These are phyloP conservation scores for Botryotinia calthae DNA, from an alignment of 2,329 filamentous ascomycete species.

Conservation along the genomic window DNA sequence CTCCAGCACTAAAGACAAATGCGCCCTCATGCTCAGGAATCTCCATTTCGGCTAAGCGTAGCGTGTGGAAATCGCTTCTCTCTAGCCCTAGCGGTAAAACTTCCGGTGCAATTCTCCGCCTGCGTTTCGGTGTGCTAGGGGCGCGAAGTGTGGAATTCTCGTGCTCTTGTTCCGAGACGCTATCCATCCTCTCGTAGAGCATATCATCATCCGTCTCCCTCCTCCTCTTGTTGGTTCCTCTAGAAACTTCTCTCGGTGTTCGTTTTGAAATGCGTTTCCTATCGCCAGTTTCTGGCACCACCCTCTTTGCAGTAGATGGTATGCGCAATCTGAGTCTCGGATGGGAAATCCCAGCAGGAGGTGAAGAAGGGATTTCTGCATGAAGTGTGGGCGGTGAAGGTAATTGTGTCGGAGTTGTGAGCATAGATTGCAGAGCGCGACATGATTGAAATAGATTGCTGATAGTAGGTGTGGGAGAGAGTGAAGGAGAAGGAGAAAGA, in stretches of 20 bases:
- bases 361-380: conserved; percentile 28
- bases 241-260: conserved; percentile 41
- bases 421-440: conserved; percentile 59
- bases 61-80: conserved; percentile 55
- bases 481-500: conserved; percentile 47
- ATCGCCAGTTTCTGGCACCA: conserved; percentile 22
- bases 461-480: conserved; percentile 50
- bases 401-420: conserved; percentile 46
- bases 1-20: conserved; percentile 5
- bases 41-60: conserved; percentile 41
- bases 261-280: conserved; percentile 52
- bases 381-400: conserved; percentile 54
- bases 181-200: conserved; percentile 43
- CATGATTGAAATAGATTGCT: conserved; percentile 58
- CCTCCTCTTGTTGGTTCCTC: conserved; percentile 54
- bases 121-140: conserved; percentile 56
- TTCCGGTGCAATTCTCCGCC: conserved; percentile 56
- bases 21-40: neutral
- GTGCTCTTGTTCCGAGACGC: conserved; percentile 34
- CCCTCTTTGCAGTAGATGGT: conserved; percentile 40
- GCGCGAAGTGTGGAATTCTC: conserved; percentile 29
- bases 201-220: conserved; percentile 48
- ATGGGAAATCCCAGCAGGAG: conserved; percentile 12
- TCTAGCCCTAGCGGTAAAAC: conserved; percentile 59
- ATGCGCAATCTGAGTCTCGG: conserved; percentile 55